These are phyloP conservation scores for Laburnicola sp. DNA, from an alignment of 2,329 filamentous ascomycete genomes.

Conservation along the genomic window DNA sequence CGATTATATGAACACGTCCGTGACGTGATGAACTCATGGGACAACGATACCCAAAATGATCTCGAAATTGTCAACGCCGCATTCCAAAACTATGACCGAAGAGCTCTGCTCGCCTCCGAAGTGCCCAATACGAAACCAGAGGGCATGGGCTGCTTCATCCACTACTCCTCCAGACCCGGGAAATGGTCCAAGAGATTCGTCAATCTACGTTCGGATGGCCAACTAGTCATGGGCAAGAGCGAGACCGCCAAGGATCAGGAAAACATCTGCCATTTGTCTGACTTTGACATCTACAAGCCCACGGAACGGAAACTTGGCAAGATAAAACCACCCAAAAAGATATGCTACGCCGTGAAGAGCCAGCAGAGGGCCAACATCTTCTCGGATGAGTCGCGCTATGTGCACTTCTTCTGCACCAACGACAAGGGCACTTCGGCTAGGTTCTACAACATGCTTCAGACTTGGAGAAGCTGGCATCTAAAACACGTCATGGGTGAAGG, in stretches of 20 bases:
- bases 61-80: constrained; percentile 68
- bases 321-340: constrained; percentile 80
- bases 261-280: constrained; percentile 80
- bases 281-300: constrained; percentile 88
- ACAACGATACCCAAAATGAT: constrained; percentile 74
- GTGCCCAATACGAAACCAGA: constrained; percentile 66
- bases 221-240: constrained; percentile 72
- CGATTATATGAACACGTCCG: constrained; percentile 84
- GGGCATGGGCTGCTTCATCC: constrained; percentile 70
- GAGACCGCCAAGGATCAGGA: constrained; percentile 66
- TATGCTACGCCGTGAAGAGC: constrained; percentile 87
- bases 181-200: constrained; percentile 89
- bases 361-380: constrained; percentile 88
- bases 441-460: constrained; percentile 73
- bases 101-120: constrained; percentile 66
- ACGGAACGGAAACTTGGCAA: constrained; percentile 69
- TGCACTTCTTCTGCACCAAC: constrained; percentile 87
- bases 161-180: constrained; percentile 78
- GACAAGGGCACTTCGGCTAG: constrained; percentile 67
- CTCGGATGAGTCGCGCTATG: constrained; percentile 78
- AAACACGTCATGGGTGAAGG: constrained; percentile 69
- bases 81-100: constrained; percentile 55
- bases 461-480: constrained; percentile 91
- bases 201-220: constrained; percentile 72
- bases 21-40: constrained; percentile 92